A percentile compares a stretch with the other conserved stretches of the same genome.
Conservation (phyloP, 108 stramenopile genomes). For the Cylindrotheca closterium region DNA sequence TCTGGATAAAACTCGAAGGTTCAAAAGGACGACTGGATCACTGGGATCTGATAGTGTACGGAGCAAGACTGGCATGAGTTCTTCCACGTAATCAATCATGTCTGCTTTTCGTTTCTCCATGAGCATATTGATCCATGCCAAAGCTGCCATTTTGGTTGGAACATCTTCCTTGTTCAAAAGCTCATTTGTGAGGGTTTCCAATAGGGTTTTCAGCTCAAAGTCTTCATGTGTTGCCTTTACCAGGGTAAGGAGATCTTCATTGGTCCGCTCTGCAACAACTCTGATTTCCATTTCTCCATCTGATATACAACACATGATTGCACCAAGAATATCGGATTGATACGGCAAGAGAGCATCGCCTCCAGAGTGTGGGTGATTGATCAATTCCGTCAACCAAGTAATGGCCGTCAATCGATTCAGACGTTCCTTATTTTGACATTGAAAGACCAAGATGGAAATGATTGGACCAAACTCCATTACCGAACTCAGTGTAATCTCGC, state of each 20-base stretch:
- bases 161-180: constrained; percentile 86
- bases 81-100: constrained; percentile 88
- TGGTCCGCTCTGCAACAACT: constrained; percentile 87
- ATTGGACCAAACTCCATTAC: constrained; percentile 96
- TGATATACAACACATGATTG: constrained; percentile 91
- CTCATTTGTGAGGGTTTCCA: constrained; percentile 88
- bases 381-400: constrained; percentile 94
- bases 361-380: constrained; percentile 89
- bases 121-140: constrained; percentile 98
- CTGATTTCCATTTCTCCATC: constrained; percentile 91
- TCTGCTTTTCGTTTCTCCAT: constrained; percentile 90
- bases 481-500: constrained; percentile 85
- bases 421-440: constrained; percentile 93
- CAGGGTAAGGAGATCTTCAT: constrained; percentile 80
- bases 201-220: constrained; percentile 84
- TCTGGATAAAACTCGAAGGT: constrained; percentile 92
- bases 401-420: constrained; percentile 93
- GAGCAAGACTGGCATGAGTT: constrained; percentile 88
- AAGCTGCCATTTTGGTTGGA: constrained; percentile 90
- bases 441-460: constrained; percentile 90
- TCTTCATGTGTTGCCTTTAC: constrained; percentile 70
- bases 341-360: constrained; percentile 87
- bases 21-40: constrained; percentile 89
- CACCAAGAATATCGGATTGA: constrained; percentile 90
- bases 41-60: constrained; percentile 92